Base-by-base conservation (phyloP, 2,329 filamentous ascomycete species). In the Cercospora beticola region DNA sequence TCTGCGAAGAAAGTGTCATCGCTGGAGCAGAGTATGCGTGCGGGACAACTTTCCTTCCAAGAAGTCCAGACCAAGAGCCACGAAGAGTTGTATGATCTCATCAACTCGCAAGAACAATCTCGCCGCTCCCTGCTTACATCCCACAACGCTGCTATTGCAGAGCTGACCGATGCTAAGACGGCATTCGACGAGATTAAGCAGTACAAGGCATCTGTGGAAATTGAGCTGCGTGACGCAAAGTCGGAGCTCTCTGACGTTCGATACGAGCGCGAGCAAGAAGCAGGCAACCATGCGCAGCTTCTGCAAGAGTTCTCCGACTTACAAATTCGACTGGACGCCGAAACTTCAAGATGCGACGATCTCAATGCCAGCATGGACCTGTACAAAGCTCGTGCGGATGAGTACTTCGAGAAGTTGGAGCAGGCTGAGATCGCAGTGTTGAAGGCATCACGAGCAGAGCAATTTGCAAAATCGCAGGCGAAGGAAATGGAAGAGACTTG, bases 371-470 rank as follows among this genome's bases (percentile, higher is more conserved):
- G 91, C 78, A 86, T 98, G 52, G 90, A 89, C 69, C 83, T 97
- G 70, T 99, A 98, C 85, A 97, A 97, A 86, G 89, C 88, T 71
- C 89, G 94, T 54, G 92, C 94, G 4, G 93, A 98, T 77, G 94
- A 98, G 78, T 98, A 99, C 81, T 99, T 97, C 81, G 92, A 89
- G 83, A 97, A 97, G 81, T 88, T 99, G 21, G 94, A 99, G 80
- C 94, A 98, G 78, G 95, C 95, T 16, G 94, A 99, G 79, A 96
- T 98, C 73, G 90, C 94, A 0, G 94, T 98, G 18, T 87, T 99
- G 71, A 97, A 97, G 79, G 94, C 94, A 16, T 90, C 87, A 69
- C 88, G 94, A 26, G 94, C 95, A 0, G 94, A 98, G 80, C 93
- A 97, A 75, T 97, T 98, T 78, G 94, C 94, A 66, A 96, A 92